Percentiles rank a stretch among this genome's conserved stretches.
phyloP scores from a whole-genome alignment of 139 green algal genomes.

The Yamagishiella unicocca region DNA sequence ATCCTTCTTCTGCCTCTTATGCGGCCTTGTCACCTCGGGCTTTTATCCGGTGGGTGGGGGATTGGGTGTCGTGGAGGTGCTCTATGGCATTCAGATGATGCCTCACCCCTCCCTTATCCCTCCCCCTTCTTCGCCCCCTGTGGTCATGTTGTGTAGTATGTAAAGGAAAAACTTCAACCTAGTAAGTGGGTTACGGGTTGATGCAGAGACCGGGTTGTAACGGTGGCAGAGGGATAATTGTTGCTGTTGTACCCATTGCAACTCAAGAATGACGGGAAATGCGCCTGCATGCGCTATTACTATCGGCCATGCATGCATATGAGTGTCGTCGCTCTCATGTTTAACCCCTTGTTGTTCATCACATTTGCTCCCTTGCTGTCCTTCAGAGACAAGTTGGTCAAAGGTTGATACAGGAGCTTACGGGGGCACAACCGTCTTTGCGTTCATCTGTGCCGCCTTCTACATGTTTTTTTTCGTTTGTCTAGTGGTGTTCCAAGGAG shows the following conservation, averaged over 20 bases:
- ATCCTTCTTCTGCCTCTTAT: constrained; percentile 54
- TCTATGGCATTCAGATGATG: not conserved
- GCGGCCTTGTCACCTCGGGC: constrained; percentile 45
- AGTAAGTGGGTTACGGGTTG: too few species aligned
- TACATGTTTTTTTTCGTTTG: constrained; percentile 56
- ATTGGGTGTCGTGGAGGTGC: not conserved
- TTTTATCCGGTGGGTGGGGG: constrained; percentile 38
- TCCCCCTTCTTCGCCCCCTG: not conserved
- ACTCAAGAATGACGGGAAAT: too few species aligned
- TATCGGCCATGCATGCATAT: too few species aligned
- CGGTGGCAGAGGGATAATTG: too few species aligned
- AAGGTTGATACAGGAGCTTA: constrained; percentile 28
- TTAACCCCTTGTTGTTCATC: too few species aligned
- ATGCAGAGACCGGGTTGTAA: too few species aligned
- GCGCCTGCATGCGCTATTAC: too few species aligned
- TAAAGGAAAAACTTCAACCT: not conserved
- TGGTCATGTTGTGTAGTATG: not conserved
- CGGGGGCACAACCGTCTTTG: constrained; percentile 26
- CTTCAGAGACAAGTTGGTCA: constrained; percentile 16
- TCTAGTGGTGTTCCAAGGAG: constrained; percentile 52
- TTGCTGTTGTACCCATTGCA: too few species aligned
- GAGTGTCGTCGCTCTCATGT: too few species aligned
- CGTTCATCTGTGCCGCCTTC: constrained; percentile 38
- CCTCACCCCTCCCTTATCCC: too few species aligned
- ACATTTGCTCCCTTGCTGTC: not conserved